phyloP scores from a whole-genome alignment of 306 rosid genomes.

The Medicago arabica region DNA sequence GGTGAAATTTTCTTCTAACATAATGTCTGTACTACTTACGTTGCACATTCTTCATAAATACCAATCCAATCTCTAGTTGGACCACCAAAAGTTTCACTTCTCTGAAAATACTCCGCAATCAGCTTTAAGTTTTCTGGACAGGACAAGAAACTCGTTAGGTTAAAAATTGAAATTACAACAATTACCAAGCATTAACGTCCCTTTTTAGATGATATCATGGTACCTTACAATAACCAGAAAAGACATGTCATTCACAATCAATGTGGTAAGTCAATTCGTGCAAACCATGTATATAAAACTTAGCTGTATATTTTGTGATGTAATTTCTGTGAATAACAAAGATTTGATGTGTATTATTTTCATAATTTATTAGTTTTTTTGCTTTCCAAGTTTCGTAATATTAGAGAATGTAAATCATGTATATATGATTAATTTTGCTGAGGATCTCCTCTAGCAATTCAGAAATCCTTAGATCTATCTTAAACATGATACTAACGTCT shows the following conservation, averaged over 20 bases:
- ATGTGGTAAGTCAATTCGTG: neutral
- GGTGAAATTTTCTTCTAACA: constrained; percentile 26
- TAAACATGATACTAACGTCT: no score
- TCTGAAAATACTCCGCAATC: constrained; percentile 94
- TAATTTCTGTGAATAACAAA: neutral
- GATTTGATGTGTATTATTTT: neutral
- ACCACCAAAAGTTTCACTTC: constrained; percentile 88
- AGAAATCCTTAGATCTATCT: constrained; percentile 17
- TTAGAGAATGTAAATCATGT: constrained; percentile 22
- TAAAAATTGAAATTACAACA: constrained; percentile 16
- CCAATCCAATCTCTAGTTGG: constrained; percentile 92
- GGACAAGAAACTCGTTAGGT: constrained; percentile 37
- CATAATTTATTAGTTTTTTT: neutral
- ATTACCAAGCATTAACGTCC: constrained; percentile 27
- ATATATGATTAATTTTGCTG: neutral
- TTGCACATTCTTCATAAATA: constrained; percentile 91
- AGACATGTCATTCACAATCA: no score
- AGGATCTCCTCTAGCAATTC: constrained; percentile 30
- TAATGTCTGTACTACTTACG: constrained; percentile 53
- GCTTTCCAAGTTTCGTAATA: neutral
- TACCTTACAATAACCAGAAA: neutral
- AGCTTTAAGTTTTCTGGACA: constrained; percentile 83
- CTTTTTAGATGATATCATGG: constrained; percentile 5
- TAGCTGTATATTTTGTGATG: neutral
- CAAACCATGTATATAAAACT: neutral